Evolutionary conservation across 495 filamentous ascomycete species (phyloP).

Genomic region (Penicillium longicatenatum): DNA sequence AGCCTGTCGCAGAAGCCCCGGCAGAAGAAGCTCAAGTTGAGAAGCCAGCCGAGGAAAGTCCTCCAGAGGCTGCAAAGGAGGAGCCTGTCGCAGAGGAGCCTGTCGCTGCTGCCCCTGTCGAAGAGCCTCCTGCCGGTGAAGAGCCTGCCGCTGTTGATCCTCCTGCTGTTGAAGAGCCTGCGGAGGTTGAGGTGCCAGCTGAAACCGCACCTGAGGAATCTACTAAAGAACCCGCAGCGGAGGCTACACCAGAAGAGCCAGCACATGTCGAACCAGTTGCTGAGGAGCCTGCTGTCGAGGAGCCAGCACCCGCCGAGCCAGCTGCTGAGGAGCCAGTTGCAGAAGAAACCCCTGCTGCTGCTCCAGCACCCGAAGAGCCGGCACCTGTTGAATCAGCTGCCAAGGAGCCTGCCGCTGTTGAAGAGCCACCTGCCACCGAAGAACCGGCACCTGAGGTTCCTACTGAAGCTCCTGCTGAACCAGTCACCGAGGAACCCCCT

Average conservation of each 20-base stretch:
- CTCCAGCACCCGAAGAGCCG: not conserved
- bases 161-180: conserved; percentile 9
- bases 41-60: conserved; percentile 5
- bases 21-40: no score
- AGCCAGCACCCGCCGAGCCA: not conserved
- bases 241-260: not conserved
- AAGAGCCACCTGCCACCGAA: conserved; percentile 14
- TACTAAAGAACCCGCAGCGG: conserved; percentile 10
- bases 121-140: conserved; percentile 4
- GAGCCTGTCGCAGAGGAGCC: conserved; percentile 14
- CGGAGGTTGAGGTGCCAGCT: conserved; percentile 13
- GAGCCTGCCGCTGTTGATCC: no score
- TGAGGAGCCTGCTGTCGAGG: not conserved
- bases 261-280: conserved; percentile 4
- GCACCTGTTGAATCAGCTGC: no score
- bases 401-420: not conserved
- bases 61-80: not conserved
- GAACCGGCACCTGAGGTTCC: conserved; percentile 7
- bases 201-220: not conserved
- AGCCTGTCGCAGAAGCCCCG: not conserved
- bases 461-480: conserved; percentile 1
- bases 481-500: conserved; percentile 8
- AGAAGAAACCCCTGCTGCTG: conserved; percentile 12
- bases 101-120: conserved; percentile 5
- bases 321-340: not conserved